A percentile compares a stretch with the other conserved stretches of the same genome.
Evolutionary conservation across 495 filamentous ascomycete species (phyloP).

Genomic region (Penicillium turbatum): DNA sequence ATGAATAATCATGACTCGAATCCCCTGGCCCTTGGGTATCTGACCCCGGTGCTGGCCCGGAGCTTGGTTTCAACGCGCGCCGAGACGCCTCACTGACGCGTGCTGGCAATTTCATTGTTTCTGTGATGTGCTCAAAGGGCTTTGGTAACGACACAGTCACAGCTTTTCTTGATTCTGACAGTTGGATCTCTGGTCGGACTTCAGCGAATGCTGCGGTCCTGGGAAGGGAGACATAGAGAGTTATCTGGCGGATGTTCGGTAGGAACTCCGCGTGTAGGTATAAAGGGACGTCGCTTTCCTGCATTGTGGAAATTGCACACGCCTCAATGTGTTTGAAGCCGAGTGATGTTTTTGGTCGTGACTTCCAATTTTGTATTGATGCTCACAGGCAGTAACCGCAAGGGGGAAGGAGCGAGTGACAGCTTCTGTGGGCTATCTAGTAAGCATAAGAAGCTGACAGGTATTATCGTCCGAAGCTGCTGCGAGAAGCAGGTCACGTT

Average conservation of each 20-base stretch:
- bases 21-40: not conserved
- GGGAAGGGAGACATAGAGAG: slow-evolving; percentile 63
- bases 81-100: slow-evolving; percentile 42
- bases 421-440: not conserved
- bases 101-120: slow-evolving; percentile 63
- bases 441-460: not conserved
- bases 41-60: not conserved
- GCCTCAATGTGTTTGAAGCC: not conserved
- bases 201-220: slow-evolving; percentile 39
- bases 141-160: slow-evolving; percentile 37
- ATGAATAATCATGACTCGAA: slow-evolving; percentile 42
- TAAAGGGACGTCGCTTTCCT: slow-evolving; percentile 16
- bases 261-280: slow-evolving; percentile 83
- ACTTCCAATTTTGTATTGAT: not conserved
- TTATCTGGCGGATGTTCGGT: slow-evolving; percentile 79
- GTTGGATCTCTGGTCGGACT: slow-evolving; percentile 25
- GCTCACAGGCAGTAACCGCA: not conserved
- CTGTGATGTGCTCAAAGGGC: slow-evolving; percentile 43
- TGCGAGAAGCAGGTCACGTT: not conserved
- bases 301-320: not conserved
- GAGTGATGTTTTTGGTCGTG: not conserved
- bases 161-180: slow-evolving; percentile 41
- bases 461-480: too few relatives aligned
- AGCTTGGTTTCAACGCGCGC: slow-evolving; percentile 12
- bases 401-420: not conserved